A percentile compares a stretch with the other conserved stretches of the same genome.
These are phyloP conservation scores for Sarcodon aspratus DNA, from an alignment of 768 basidiomycete genomes.

Conservation along the genomic window DNA sequence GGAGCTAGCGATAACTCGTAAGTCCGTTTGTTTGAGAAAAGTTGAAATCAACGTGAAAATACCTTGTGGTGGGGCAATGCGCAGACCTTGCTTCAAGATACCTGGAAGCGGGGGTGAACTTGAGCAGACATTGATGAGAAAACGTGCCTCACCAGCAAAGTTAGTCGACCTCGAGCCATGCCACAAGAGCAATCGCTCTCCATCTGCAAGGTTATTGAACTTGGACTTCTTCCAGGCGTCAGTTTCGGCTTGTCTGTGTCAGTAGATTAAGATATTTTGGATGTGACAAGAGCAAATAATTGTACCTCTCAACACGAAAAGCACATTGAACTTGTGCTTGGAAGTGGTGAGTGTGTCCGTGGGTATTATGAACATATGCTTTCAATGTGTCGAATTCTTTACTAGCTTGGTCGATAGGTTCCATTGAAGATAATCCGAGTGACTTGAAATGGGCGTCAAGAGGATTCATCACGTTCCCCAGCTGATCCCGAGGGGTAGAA, in stretches of 20 bases:
- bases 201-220: constrained; percentile 28
- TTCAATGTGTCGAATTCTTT: constrained; percentile 37
- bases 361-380: constrained; percentile 40
- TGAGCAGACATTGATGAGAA: background rate
- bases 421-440: constrained; percentile 39
- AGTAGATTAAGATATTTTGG: background rate
- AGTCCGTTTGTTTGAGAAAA: background rate
- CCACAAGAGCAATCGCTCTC: constrained; percentile 48
- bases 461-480: constrained; percentile 41
- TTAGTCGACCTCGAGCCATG: constrained; percentile 55
- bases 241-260: constrained; percentile 21
- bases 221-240: constrained; percentile 34
- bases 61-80: constrained; percentile 59
- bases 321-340: constrained; percentile 31
- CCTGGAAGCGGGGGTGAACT: constrained; percentile 14
- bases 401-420: constrained; percentile 26
- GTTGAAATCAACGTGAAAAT: background rate
- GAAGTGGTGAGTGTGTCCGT: constrained; percentile 42
- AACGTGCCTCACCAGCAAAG: constrained; percentile 28
- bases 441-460: constrained; percentile 44
- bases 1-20: constrained; percentile 23
- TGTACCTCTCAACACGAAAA: constrained; percentile 43
- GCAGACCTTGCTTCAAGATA: constrained; percentile 50
- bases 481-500: constrained; percentile 23
- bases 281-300: background rate